phyloP scores from a whole-genome alignment of 805 yeast genomes.

The Sungouiella blattae region DNA sequence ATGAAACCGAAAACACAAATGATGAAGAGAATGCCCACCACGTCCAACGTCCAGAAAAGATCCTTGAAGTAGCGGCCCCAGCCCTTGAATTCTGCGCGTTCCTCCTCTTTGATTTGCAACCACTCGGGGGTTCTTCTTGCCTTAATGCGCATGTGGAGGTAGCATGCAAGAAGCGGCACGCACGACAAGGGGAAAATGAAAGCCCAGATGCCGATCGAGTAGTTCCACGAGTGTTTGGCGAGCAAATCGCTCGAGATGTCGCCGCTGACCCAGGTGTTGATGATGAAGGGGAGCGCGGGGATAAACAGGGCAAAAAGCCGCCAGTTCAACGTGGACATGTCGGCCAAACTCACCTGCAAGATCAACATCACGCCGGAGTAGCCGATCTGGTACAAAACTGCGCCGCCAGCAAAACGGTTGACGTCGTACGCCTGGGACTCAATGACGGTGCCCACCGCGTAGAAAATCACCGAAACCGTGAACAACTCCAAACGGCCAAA shows the following conservation, averaged over 20 bases:
- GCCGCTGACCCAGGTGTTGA: constrained; percentile 78
- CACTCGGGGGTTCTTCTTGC: constrained; percentile 56
- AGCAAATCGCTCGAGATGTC: constrained; percentile 43
- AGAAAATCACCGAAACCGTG: constrained; percentile 48
- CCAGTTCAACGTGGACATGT: constrained; percentile 67
- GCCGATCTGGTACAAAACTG: constrained; percentile 46
- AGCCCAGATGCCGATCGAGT: constrained; percentile 75
- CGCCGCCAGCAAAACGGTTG: constrained; percentile 60
- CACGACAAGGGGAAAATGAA: constrained; percentile 65
- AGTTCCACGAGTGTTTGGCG: constrained; percentile 58
- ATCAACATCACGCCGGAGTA: constrained; percentile 62
- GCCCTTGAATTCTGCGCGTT: constrained; percentile 25
- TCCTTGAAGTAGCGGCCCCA: constrained; percentile 13
- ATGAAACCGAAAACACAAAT: constrained; percentile 59
- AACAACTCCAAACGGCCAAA: constrained; percentile 61
- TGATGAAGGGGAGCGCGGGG: constrained; percentile 69
- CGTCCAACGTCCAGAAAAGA: constrained; percentile 61
- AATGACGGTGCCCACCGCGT: constrained; percentile 60
- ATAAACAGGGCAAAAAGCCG: constrained; percentile 61
- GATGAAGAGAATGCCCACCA: constrained; percentile 57
- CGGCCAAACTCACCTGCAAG: constrained; percentile 58
- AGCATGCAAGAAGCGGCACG: constrained; percentile 54
- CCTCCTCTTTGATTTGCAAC: constrained; percentile 37
- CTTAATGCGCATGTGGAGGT: constrained; percentile 51
- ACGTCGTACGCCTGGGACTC: constrained; percentile 59